phyloP scores from a whole-genome alignment of 305 asterid species.

The Rubia tinctorum region DNA sequence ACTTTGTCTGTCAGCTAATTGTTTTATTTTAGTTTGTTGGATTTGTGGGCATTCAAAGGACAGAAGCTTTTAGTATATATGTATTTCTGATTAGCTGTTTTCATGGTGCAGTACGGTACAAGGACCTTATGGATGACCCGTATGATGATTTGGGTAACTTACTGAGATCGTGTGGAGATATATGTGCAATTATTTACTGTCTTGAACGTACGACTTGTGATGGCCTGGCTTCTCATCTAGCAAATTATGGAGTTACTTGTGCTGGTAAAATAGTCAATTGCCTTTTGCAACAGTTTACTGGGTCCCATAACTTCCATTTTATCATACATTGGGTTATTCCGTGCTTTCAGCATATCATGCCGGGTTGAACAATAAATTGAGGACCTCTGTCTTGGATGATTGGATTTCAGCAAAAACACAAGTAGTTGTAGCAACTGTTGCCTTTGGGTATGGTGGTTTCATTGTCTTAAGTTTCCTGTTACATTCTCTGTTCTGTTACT shows the following conservation, averaged over 20 bases:
- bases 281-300: slow-evolving; percentile 16
- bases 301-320: slow-evolving; percentile 4
- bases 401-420: slow-evolving; percentile 94
- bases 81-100: slow-evolving; percentile 20
- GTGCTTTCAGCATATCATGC: slow-evolving; percentile 82
- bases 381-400: slow-evolving; percentile 82
- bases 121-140: slow-evolving; percentile 85
- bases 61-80: slow-evolving; percentile 1
- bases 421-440: slow-evolving; percentile 95
- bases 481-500: background rate
- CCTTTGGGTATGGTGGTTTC: slow-evolving; percentile 73
- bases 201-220: slow-evolving; percentile 92
- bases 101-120: slow-evolving; percentile 78
- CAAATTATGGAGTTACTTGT: slow-evolving; percentile 64
- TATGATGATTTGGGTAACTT: slow-evolving; percentile 72
- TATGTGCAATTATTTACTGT: slow-evolving; percentile 89
- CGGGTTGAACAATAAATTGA: slow-evolving; percentile 74
- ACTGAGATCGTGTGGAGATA: slow-evolving; percentile 76
- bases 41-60: background rate
- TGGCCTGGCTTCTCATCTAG: slow-evolving; percentile 76
- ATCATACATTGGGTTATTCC: slow-evolving; percentile 2
- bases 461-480: slow-evolving; percentile 7
- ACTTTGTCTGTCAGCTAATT: background rate
- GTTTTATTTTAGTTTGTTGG: background rate
- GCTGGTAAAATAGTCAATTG: slow-evolving; percentile 57